Conservation (phyloP, 2,329 filamentous ascomycete species). For the Geosmithia putterillii region DNA sequence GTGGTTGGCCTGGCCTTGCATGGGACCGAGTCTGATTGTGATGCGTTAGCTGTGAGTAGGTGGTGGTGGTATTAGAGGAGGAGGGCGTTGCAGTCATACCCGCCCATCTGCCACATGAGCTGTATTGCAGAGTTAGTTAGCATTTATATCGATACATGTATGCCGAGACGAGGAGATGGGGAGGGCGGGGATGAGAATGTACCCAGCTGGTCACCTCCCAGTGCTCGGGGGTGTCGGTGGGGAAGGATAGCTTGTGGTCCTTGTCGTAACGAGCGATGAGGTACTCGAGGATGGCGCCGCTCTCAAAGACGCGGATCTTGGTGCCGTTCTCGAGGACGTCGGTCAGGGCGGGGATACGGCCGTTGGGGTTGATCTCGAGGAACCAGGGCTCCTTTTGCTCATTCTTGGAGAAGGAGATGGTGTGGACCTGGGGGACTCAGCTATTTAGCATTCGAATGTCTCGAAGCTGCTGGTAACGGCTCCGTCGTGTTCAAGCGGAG, state of each 20-base stretch:
- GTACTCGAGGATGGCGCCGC: conserved; percentile 74
- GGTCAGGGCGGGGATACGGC: conserved; percentile 77
- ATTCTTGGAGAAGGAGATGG: conserved; percentile 61
- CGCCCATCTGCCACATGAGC: conserved; percentile 66
- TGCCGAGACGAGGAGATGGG: background rate
- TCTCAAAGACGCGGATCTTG: conserved; percentile 69
- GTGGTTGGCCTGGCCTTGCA: conserved; percentile 58
- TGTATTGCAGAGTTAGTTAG: conserved; percentile 7
- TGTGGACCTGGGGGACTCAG: conserved; percentile 19
- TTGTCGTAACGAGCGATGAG: conserved; percentile 70
- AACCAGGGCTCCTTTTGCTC: conserved; percentile 82
- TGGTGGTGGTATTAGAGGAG: background rate
- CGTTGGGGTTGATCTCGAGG: conserved; percentile 84
- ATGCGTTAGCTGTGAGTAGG: background rate
- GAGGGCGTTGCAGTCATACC: conserved; percentile 14
- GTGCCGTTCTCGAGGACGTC: conserved; percentile 66
- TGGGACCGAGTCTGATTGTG: conserved; percentile 1
- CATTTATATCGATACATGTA: too few species aligned
- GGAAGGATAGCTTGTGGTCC: conserved; percentile 74
- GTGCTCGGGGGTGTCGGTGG: conserved; percentile 57
- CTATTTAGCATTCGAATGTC: background rate
- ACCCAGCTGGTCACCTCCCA: conserved; percentile 75
- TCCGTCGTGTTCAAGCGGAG: too few species aligned
- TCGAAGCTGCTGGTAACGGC: too few species aligned
- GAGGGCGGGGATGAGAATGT: conserved; percentile 6